A percentile compares a stretch with the other conserved stretches of the same genome.
These are phyloP conservation scores for Populus euphratica DNA, from an alignment of 345 rosid genomes.

Conservation along the genomic window DNA sequence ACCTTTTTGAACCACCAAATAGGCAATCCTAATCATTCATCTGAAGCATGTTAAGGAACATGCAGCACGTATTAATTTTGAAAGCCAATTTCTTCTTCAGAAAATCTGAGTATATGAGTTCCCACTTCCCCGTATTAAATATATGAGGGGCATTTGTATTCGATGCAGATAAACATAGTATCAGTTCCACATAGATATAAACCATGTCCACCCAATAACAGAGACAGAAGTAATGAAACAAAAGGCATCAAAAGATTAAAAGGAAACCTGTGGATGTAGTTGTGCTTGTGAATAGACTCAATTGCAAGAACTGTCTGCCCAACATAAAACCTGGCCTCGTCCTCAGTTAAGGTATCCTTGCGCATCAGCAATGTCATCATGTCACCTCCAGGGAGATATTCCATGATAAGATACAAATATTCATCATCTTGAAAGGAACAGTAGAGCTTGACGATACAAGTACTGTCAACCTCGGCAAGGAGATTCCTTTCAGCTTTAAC, in stretches of 20 bases:
- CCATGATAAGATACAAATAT: constrained; percentile 54
- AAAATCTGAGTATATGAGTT: too few relatives aligned
- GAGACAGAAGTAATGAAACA: too few relatives aligned
- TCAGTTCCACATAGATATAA: too few relatives aligned
- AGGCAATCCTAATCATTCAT: too few relatives aligned
- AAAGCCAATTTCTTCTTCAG: too few relatives aligned
- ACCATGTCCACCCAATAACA: too few relatives aligned
- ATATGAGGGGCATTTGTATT: too few relatives aligned
- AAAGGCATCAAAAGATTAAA: not conserved
- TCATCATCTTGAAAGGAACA: constrained; percentile 62
- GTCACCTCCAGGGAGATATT: constrained; percentile 63
- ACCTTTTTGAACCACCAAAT: too few relatives aligned
- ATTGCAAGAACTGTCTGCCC: constrained; percentile 56
- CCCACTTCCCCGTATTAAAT: too few relatives aligned
- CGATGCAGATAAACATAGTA: too few relatives aligned
- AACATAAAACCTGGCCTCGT: constrained; percentile 53
- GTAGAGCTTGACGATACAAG: constrained; percentile 52
- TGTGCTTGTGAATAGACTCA: constrained; percentile 59
- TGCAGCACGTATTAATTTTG: too few relatives aligned
- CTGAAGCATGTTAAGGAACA: too few relatives aligned
- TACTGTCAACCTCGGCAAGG: constrained; percentile 66
- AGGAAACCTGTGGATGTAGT: constrained; percentile 49
- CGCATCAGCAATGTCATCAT: constrained; percentile 62
- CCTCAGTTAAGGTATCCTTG: constrained; percentile 49
- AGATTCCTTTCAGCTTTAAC: constrained; percentile 67